phyloP scores from a whole-genome alignment of 768 basidiomycete species.

The Amylocystis lapponica region DNA sequence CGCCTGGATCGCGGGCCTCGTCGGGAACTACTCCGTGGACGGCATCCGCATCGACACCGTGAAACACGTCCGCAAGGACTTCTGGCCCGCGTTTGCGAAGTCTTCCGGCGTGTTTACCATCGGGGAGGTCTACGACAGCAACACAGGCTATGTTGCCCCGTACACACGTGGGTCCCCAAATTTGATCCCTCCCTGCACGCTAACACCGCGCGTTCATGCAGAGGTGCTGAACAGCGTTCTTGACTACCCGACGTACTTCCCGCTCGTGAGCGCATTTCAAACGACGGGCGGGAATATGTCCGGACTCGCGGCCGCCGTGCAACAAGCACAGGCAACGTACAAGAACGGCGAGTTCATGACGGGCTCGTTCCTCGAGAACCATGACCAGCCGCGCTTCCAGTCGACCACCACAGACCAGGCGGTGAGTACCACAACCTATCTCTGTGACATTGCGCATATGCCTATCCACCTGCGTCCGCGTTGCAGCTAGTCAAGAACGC shows the following conservation, averaged over 20 bases:
- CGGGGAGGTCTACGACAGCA: constrained; percentile 47
- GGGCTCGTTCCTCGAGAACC: constrained; percentile 50
- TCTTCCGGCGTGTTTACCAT: constrained; percentile 47
- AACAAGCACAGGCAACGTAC: constrained; percentile 31
- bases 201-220: constrained; percentile 11
- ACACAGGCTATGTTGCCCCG: constrained; percentile 31
- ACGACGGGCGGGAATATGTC: constrained; percentile 29
- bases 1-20: constrained; percentile 42
- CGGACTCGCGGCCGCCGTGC: constrained; percentile 22
- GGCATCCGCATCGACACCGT: constrained; percentile 56
- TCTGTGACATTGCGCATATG: not conserved
- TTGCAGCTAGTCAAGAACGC: constrained; percentile 40
- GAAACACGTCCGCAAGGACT: constrained; percentile 48
- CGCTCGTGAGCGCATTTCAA: constrained; percentile 35
- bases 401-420: constrained; percentile 37
- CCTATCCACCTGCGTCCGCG: not conserved
- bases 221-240: constrained; percentile 40
- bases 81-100: constrained; percentile 48
- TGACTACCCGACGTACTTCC: constrained; percentile 46
- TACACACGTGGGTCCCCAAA: constrained; percentile 35
- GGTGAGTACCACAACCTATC: constrained; percentile 25
- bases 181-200: not conserved
- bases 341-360: constrained; percentile 35
- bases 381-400: constrained; percentile 46
- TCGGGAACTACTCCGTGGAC: constrained; percentile 44